Base-by-base conservation (phyloP, 78 protist genomes). In the Dictyostelium capitatum region DNA sequence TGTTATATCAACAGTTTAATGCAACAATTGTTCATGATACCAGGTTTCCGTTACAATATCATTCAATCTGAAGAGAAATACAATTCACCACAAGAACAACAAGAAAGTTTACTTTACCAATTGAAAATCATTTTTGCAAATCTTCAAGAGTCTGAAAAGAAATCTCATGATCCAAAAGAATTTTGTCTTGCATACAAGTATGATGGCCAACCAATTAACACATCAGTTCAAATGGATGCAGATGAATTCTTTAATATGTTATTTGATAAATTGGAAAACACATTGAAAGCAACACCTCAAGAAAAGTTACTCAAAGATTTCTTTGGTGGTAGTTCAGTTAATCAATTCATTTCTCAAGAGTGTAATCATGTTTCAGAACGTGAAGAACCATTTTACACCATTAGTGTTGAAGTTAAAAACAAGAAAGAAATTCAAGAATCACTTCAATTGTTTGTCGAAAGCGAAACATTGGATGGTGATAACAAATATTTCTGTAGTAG, bases 401-500 rank as follows among this genome's bases (percentile, higher is more conserved):
- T 96, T 50, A 53, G 82, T 48, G 73, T 96, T 8, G 95, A 64
- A 25, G 91, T 97, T 23, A 83, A 97, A 79, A 92, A 94, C 53
- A 92, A 97, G 54, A 47, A 67, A 64, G 62, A 64, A 30, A 65
- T 97, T 15, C 51, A 15, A 15, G 92, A 95, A 8, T 81, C 96
- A 6, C 72, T 97, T 15, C 90, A 64, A 32, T 48, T 62, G 37
- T 90, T 90, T 59, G 89, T 96, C 0, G 92, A 94, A 10, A 96
- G 98, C 37, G 98, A 97, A 53, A 47, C 85, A 57, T 92, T 98
- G 5, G 98, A 97, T 46, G 99, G 99, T 20, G 98, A 97, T 74
- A 98, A 98, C 96, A 73, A 83, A 93, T 98, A 96, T 91, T 70
- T 59, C 50, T 97, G 98, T 90, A 91, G 89, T 14, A 69, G 81